Base-by-base conservation (phyloP, 371 early-diverging fungal genomes). In the Zancudomyces culisetae region DNA sequence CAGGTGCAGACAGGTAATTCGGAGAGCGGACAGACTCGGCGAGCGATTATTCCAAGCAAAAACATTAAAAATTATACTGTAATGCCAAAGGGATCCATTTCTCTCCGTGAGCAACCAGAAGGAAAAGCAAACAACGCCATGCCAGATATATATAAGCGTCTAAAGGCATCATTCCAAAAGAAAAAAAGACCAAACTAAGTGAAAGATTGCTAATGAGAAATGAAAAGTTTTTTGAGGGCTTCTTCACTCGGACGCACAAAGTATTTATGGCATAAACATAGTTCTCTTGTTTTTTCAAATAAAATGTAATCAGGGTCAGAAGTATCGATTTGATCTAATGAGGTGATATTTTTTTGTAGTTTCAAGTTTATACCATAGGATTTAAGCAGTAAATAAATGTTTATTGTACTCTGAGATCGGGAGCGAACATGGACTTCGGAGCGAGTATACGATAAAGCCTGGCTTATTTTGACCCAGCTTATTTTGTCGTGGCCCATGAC, bases 31-130 rank as follows among this genome's bases (percentile, higher is more conserved):
- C 58, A 66, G 27, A 51, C 60, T 45, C 22, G 40, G 1, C 51
- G 55, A 1, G 66, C 66, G 1, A 54, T 49, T 23, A 66, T 66
- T 23, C 66, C 66, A 6, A 50, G 51, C 39, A 56, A 54, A 3
- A 58, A 57, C 12, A 54, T 61, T 3, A 52, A 55, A 12, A 62
- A 56, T 55, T 66, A 66, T 40, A 55, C 43, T 43, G 58, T 66
- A 26, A 67, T 67, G 66, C 66, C 66, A 0, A 63, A 56, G 29
- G 60, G 67, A 2, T 57, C 55, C 26, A 24, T 65, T 18, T 35
- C 49, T 26, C 35, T 39, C 6, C n/a, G n/a, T n/a, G n/a, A n/a
- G n/a, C n/a, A n/a, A n/a, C n/a, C n/a, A n/a, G n/a, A n/a, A n/a
- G n/a, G n/a, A n/a, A n/a, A n/a, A n/a, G 19, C 35, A 18, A 6